Evolutionary conservation across 352 stramenopile species (phyloP).

Genomic region (Globisporangium cystogenes): DNA sequence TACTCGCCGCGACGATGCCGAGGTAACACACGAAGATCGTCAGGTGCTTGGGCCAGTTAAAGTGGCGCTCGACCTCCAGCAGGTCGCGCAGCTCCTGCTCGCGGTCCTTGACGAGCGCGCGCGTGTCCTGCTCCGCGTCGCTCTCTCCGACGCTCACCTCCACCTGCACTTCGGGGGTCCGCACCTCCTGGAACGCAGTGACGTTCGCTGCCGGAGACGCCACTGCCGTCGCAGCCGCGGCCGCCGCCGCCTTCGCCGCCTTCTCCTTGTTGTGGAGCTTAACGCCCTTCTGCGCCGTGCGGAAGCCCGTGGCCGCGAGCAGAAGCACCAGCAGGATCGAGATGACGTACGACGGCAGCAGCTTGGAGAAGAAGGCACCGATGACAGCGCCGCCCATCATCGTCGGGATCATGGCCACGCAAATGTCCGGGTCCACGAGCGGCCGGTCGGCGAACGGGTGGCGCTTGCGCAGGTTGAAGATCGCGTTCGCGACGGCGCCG

Average conservation of each 20-base stretch:
- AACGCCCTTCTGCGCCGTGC: constrained; percentile 27
- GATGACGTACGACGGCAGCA: constrained; percentile 54
- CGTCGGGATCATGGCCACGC: constrained; percentile 53
- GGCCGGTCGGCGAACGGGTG: constrained; percentile 47
- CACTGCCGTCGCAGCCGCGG: not conserved
- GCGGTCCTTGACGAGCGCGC: constrained; percentile 13
- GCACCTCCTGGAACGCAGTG: constrained; percentile 8
- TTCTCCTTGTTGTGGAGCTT: constrained; percentile 32
- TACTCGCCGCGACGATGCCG: constrained; percentile 20
- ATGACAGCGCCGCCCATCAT: constrained; percentile 54
- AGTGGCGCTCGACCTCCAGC: constrained; percentile 27
- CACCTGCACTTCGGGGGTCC: constrained; percentile 7
- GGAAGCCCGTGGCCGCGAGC: constrained; percentile 24
- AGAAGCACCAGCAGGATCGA: constrained; percentile 51
- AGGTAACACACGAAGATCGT: constrained; percentile 40
- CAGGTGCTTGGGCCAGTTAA: constrained; percentile 32
- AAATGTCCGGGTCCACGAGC: constrained; percentile 53
- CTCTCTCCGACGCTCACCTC: not conserved
- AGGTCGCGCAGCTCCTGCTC: constrained; percentile 3
- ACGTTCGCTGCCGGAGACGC: not conserved
- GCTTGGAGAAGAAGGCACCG: constrained; percentile 47
- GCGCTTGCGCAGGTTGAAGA: constrained; percentile 58
- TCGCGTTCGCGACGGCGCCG: constrained; percentile 52
- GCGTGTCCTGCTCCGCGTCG: constrained; percentile 3
- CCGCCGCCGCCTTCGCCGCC: constrained; percentile 20